Evolutionary conservation across 1,139 yeast genomes (phyloP).

Genomic region (Hansenula lynferdii): DNA sequence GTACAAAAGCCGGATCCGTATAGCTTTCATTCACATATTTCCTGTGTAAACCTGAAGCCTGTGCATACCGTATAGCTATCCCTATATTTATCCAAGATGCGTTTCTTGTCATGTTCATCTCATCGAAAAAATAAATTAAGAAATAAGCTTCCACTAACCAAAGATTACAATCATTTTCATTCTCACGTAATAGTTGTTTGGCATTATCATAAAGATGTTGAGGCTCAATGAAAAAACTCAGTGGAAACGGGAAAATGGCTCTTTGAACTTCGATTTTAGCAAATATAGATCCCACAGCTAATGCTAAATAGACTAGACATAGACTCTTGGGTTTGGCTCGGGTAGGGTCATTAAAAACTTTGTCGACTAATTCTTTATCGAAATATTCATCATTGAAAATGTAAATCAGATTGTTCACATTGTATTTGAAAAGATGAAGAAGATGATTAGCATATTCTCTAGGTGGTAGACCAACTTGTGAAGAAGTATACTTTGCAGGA

Average conservation of each 20-base stretch:
- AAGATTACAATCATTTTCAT: conserved; percentile 34
- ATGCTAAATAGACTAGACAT: conserved; percentile 33
- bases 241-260: conserved; percentile 20
- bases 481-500: conserved; percentile 12
- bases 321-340: conserved; percentile 21
- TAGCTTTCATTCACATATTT: conserved; percentile 27
- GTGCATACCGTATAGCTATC: conserved; percentile 28
- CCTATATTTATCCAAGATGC: conserved; percentile 39
- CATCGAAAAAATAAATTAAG: conserved; percentile 35
- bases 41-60: conserved; percentile 26
- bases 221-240: conserved; percentile 17
- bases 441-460: conserved; percentile 25
- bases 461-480: conserved; percentile 28
- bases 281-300: conserved; percentile 38
- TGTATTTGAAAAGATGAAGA: conserved; percentile 28
- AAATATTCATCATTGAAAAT: conserved; percentile 33
- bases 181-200: conserved; percentile 26
- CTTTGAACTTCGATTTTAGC: conserved; percentile 21
- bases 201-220: conserved; percentile 31
- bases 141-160: conserved; percentile 40
- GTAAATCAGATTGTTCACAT: conserved; percentile 33
- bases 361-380: conserved; percentile 21
- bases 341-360: conserved; percentile 28
- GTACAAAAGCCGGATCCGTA: conserved; percentile 16
- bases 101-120: conserved; percentile 33